phyloP scores from a whole-genome alignment of 2,329 filamentous ascomycete genomes.

The Colletotrichum graminicola region DNA sequence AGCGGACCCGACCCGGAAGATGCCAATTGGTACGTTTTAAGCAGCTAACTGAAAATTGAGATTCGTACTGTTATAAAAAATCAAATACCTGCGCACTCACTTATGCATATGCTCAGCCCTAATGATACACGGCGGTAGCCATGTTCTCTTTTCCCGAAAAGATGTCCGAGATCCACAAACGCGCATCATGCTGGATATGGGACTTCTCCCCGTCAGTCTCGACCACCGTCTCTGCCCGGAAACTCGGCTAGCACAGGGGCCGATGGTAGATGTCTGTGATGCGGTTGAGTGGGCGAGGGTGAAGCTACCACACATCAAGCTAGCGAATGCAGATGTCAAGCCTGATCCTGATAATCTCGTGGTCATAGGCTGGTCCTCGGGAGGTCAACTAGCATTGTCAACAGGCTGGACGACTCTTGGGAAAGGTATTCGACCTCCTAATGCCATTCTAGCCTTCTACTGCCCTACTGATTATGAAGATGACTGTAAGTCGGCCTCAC shows the following conservation, averaged over 20 bases:
- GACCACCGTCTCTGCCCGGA: constrained; percentile 66
- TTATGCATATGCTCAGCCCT: constrained; percentile 47
- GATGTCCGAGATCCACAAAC: constrained; percentile 55
- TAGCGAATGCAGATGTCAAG: constrained; percentile 32
- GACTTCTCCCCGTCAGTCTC: constrained; percentile 61
- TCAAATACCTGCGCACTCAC: not conserved
- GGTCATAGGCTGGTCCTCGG: constrained; percentile 62
- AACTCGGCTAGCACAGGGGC: constrained; percentile 57
- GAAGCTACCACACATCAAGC: constrained; percentile 48
- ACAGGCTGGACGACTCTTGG: constrained; percentile 52
- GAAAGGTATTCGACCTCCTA: constrained; percentile 51
- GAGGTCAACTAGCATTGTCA: constrained; percentile 60
- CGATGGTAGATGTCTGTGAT: constrained; percentile 59
- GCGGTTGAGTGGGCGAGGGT: constrained; percentile 56
- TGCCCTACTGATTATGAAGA: constrained; percentile 54
- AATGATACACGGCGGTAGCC: constrained; percentile 60
- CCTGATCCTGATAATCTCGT: constrained; percentile 51
- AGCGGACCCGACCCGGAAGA: constrained; percentile 6
- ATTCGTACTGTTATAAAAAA: not conserved
- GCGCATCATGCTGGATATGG: constrained; percentile 51
- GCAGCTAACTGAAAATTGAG: not conserved
- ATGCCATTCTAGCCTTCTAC: constrained; percentile 61
- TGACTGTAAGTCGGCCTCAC: constrained; percentile 11
- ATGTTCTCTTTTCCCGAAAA: constrained; percentile 55
- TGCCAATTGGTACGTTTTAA: constrained; percentile 15